Evolutionary conservation across 2,329 filamentous ascomycete genomes (phyloP).

Genomic region (Ascochyta viciae-villosae): DNA sequence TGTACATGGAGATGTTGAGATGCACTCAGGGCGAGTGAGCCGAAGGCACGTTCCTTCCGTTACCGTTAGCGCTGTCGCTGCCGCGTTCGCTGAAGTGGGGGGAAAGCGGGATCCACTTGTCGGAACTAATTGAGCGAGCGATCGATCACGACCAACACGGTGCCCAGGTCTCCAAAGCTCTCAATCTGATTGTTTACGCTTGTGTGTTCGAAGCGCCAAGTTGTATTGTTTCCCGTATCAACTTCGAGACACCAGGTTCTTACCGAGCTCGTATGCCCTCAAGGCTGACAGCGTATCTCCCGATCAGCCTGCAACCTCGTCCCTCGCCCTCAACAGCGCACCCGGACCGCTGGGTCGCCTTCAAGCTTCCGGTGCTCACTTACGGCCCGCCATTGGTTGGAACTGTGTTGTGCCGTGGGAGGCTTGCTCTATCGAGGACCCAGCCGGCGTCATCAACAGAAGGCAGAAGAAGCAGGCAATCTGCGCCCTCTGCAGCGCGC

Average conservation of each 20-base stretch:
- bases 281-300: conserved; percentile 16
- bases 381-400: conserved; percentile 37
- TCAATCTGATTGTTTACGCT: not conserved
- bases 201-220: not conserved
- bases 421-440: conserved; percentile 38
- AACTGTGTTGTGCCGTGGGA: conserved; percentile 33
- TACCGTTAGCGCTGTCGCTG: conserved; percentile 12
- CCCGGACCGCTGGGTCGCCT: conserved; percentile 34
- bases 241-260: not conserved
- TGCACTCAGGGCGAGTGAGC: conserved; percentile 8
- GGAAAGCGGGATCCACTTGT: conserved; percentile 1
- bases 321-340: conserved; percentile 19
- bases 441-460: conserved; percentile 41
- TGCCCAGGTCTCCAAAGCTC: not conserved
- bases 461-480: conserved; percentile 44
- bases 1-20: not conserved
- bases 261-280: not conserved
- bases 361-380: conserved; percentile 31
- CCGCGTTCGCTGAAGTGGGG: conserved; percentile 3
- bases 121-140: conserved; percentile 15
- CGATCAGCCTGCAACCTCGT: conserved; percentile 19
- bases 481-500: conserved; percentile 37
- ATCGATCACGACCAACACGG: conserved; percentile 19
- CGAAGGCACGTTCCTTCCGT: conserved; percentile 20
- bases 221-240: not conserved